Percentiles rank a stretch among this genome's conserved stretches.
These are phyloP conservation scores for Delphinella strobiligena DNA, from an alignment of 2,329 filamentous ascomycete genomes.

Conservation along the genomic window DNA sequence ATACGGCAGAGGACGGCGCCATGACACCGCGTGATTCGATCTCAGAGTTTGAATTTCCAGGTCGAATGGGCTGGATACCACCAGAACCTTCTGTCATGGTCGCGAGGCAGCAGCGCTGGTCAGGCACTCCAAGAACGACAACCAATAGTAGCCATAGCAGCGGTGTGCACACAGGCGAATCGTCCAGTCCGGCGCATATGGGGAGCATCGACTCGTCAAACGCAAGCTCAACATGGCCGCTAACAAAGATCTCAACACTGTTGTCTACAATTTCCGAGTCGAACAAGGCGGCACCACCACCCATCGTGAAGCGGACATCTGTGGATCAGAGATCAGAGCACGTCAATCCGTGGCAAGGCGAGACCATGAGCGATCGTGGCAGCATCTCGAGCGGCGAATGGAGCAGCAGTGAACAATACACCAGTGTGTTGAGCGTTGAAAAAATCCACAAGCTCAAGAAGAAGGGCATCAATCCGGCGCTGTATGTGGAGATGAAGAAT, in stretches of 20 bases:
- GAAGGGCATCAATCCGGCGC: constrained; percentile 35
- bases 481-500: constrained; percentile 37
- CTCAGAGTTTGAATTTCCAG: constrained; percentile 10
- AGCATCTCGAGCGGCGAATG: constrained; percentile 20
- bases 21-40: constrained; percentile 4
- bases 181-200: not conserved
- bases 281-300: too few species aligned
- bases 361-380: constrained; percentile 6
- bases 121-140: not conserved
- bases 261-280: too few species aligned
- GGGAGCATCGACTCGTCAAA: not conserved
- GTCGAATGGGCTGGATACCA: constrained; percentile 9
- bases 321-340: constrained; percentile 23
- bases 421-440: constrained; percentile 24
- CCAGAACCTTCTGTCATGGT: not conserved
- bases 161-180: not conserved
- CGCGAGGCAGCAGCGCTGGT: constrained; percentile 3
- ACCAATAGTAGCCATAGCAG: not conserved
- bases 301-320: constrained; percentile 21
- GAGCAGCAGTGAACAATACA: constrained; percentile 28
- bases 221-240: not conserved
- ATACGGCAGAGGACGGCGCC: too few species aligned
- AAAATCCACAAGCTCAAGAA: constrained; percentile 32
- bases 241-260: too few species aligned
- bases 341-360: constrained; percentile 13